A percentile compares a stretch with the other conserved stretches of the same genome.
Evolutionary conservation across 768 basidiomycete genomes (phyloP).

Genomic region (Hygrocybe coccinea): DNA sequence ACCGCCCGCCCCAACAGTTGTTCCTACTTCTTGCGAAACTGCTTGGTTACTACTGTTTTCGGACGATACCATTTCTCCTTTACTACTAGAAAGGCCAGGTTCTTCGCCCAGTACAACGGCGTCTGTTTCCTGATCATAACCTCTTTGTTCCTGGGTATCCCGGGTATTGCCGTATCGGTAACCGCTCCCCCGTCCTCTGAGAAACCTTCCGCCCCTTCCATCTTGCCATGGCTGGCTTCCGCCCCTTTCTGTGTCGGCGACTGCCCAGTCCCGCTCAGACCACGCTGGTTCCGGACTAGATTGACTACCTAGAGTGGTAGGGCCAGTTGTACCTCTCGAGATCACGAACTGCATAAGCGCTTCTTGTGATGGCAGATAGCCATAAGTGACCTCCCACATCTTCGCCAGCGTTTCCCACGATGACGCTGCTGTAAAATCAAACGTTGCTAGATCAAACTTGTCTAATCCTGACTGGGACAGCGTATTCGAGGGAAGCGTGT

Average conservation of each 20-base stretch:
- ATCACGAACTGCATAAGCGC: slow-evolving; percentile 74
- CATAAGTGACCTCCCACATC: slow-evolving; percentile 69
- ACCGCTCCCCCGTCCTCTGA: slow-evolving; percentile 35
- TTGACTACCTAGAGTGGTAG: slow-evolving; percentile 18
- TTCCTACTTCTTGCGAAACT: neutral
- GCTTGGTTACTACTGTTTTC: neutral
- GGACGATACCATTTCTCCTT: slow-evolving; percentile 11
- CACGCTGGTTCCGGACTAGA: slow-evolving; percentile 18
- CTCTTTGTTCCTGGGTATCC: slow-evolving; percentile 36
- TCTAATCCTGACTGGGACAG: slow-evolving; percentile 49
- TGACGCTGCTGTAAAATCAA: slow-evolving; percentile 66
- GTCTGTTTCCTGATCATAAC: slow-evolving; percentile 43
- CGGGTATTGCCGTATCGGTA: slow-evolving; percentile 46
- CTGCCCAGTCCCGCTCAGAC: slow-evolving; percentile 17
- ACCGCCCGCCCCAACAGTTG: slow-evolving; percentile 34
- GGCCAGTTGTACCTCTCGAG: slow-evolving; percentile 28
- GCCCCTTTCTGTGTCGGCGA: slow-evolving; percentile 7
- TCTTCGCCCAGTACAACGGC: slow-evolving; percentile 57
- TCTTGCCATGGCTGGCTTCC: slow-evolving; percentile 28
- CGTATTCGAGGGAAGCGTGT: slow-evolving; percentile 37
- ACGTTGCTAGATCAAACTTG: slow-evolving; percentile 62
- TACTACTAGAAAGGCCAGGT: slow-evolving; percentile 16
- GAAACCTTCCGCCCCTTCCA: slow-evolving; percentile 33
- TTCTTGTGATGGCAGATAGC: slow-evolving; percentile 64
- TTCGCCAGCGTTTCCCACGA: slow-evolving; percentile 80